Conservation (phyloP, 148 eudicot species). For the Camellia lanceoleosa region DNA sequence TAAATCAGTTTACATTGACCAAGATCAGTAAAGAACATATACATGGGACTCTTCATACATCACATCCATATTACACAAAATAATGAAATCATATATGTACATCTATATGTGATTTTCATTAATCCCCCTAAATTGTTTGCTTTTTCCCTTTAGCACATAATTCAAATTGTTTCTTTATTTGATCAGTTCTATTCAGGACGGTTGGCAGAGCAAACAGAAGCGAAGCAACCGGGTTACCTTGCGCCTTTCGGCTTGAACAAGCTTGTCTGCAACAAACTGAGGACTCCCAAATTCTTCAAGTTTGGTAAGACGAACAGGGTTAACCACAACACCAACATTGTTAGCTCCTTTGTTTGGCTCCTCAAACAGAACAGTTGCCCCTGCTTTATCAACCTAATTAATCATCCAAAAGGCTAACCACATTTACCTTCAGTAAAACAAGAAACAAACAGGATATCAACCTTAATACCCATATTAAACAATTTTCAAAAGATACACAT, state of each 20-base stretch:
- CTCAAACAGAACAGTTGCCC: slow-evolving; percentile 81
- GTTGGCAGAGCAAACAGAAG: background rate
- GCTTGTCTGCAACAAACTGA: slow-evolving; percentile 78
- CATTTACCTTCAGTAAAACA: background rate
- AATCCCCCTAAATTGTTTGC: background rate
- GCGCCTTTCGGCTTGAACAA: slow-evolving; percentile 83
- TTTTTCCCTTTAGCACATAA: background rate
- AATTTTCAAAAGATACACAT: background rate
- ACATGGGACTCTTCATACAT: background rate
- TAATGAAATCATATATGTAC: background rate
- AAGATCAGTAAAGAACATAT: background rate
- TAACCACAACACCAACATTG: slow-evolving; percentile 80
- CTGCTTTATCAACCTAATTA: slow-evolving; percentile 81
- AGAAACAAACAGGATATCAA: background rate
- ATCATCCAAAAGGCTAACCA: slow-evolving; percentile 7
- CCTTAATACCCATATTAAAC: background rate
- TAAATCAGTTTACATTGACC: background rate
- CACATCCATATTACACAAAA: background rate
- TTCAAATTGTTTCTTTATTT: background rate
- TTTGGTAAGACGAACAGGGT: slow-evolving; percentile 64
- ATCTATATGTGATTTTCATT: background rate
- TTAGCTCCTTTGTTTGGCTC: slow-evolving; percentile 66
- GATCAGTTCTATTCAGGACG: background rate
- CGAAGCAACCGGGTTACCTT: slow-evolving; percentile 42
- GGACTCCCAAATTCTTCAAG: slow-evolving; percentile 78